A percentile compares a stretch with the other conserved stretches of the same genome.
Evolutionary conservation across 2,329 filamentous ascomycete genomes (phyloP).

Genomic region (Diaporthe ilicicola): DNA sequence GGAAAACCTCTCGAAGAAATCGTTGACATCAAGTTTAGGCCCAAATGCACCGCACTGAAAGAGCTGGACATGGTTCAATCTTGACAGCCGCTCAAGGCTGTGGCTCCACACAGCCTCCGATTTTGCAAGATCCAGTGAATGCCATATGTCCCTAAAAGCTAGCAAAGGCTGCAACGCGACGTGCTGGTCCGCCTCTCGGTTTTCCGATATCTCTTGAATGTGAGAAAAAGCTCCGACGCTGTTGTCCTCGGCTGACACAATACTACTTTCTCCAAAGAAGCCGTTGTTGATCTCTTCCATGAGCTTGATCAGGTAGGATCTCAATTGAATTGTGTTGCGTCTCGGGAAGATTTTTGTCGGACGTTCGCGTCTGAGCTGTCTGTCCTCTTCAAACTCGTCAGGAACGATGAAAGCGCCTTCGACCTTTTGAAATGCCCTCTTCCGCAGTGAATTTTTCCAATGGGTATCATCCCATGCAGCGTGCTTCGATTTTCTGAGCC

Average conservation of each 20-base stretch:
- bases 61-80: slow-evolving; percentile 1
- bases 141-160: slow-evolving; percentile 9
- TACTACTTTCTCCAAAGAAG: neutral
- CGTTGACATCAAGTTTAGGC: neutral
- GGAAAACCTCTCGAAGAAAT: slow-evolving; percentile 29
- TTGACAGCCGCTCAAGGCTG: neutral
- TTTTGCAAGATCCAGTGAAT: slow-evolving; percentile 23
- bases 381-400: slow-evolving; percentile 5
- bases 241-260: neutral
- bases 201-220: slow-evolving; percentile 1
- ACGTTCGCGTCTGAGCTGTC: neutral
- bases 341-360: neutral
- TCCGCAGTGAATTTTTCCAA: slow-evolving; percentile 15
- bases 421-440: slow-evolving; percentile 21
- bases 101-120: slow-evolving; percentile 2
- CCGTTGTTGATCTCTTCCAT: slow-evolving; percentile 25
- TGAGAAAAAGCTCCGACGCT: neutral
- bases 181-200: neutral
- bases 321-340: slow-evolving; percentile 7
- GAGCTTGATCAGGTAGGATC: slow-evolving; percentile 18
- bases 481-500: slow-evolving; percentile 25
- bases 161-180: slow-evolving; percentile 28
- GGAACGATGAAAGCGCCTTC: slow-evolving; percentile 25
- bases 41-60: slow-evolving; percentile 13
- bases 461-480: slow-evolving; percentile 35